Evolutionary conservation across 345 rosid species (phyloP).

Genomic region (Pugionium cornutum): DNA sequence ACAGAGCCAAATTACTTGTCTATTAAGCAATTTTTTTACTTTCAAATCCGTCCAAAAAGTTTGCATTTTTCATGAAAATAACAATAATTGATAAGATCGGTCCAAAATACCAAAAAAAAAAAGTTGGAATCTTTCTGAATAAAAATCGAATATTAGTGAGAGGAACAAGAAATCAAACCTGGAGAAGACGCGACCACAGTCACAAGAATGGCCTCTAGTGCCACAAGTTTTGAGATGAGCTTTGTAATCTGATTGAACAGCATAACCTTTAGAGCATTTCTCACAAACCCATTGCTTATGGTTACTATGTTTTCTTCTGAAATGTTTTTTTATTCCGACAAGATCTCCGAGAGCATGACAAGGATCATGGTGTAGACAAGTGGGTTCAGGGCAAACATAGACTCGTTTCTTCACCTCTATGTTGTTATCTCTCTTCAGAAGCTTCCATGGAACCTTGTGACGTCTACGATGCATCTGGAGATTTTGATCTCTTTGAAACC

Average conservation of each 20-base stretch:
- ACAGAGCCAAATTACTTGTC: conserved; percentile 18
- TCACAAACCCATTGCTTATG: conserved; percentile 84
- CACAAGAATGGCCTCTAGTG: conserved; percentile 85
- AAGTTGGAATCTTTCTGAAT: conserved; percentile 17
- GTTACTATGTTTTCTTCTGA: conserved; percentile 74
- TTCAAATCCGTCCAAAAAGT: conserved; percentile 20
- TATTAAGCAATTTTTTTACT: neutral
- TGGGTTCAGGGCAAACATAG: conserved; percentile 76
- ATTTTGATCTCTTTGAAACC: conserved; percentile 87
- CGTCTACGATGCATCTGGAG: conserved; percentile 85
- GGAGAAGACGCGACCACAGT: conserved; percentile 92
- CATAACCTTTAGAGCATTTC: conserved; percentile 76
- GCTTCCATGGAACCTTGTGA: conserved; percentile 88
- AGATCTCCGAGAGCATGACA: conserved; percentile 87
- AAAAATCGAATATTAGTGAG: neutral
- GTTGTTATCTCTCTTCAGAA: conserved; percentile 68
- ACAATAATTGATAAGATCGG: conserved; percentile 11
- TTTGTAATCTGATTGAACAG: conserved; percentile 87
- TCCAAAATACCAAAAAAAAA: neutral
- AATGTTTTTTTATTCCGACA: conserved; percentile 82
- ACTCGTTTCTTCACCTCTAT: conserved; percentile 72
- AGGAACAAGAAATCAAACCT: conserved; percentile 47
- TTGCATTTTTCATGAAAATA: conserved; percentile 21
- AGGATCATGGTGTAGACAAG: conserved; percentile 81
- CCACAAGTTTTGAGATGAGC: conserved; percentile 92